Evolutionary conservation across 441 rosid genomes (phyloP).

Genomic region (Manihot esculenta): DNA sequence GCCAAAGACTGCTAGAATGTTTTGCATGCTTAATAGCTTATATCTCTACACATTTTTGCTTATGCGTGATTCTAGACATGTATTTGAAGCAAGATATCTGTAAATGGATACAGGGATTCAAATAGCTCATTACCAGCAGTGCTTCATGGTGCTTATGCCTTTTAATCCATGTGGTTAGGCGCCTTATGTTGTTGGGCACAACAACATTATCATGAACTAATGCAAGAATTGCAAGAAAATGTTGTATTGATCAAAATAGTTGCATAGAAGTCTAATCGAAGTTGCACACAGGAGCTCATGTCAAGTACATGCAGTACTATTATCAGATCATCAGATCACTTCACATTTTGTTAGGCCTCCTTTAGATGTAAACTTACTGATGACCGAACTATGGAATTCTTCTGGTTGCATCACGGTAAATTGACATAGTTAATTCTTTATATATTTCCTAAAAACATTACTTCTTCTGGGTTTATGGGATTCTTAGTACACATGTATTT

Average conservation of each 20-base stretch:
- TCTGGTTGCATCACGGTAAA: too few relatives aligned
- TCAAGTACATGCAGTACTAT: too few relatives aligned
- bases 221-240: background rate
- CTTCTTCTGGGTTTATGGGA: background rate
- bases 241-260: background rate
- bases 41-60: background rate
- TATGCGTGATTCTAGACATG: background rate
- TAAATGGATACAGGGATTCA: background rate
- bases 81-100: background rate
- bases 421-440: too few relatives aligned
- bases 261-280: background rate
- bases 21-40: background rate
- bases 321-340: too few relatives aligned
- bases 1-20: background rate
- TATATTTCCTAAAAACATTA: too few relatives aligned
- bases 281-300: too few relatives aligned
- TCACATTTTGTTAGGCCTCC: too few relatives aligned
- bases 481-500: background rate
- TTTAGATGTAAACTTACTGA: too few relatives aligned
- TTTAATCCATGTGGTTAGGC: too few relatives aligned
- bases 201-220: background rate
- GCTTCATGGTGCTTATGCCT: background rate
- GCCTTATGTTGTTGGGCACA: background rate
- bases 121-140: background rate
- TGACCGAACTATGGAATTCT: too few relatives aligned